These are phyloP conservation scores for Paralagenidium karlingii DNA, from an alignment of 352 stramenopile species.

Conservation along the genomic window DNA sequence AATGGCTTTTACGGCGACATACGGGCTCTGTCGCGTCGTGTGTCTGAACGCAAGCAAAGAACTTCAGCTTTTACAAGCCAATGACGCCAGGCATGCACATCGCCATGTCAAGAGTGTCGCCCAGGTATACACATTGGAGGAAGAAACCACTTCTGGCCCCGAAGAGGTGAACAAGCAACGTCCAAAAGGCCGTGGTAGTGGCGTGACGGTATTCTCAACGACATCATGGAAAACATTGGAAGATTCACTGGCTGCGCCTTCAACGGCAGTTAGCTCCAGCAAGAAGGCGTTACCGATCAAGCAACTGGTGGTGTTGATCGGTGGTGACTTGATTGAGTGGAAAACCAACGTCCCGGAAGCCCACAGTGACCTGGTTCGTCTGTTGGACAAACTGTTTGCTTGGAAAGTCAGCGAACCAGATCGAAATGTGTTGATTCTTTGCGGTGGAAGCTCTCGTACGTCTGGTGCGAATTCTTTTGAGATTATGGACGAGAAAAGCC, in stretches of 20 bases:
- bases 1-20: slow-evolving; percentile 22
- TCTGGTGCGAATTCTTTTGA: slow-evolving; percentile 28
- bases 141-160: no score
- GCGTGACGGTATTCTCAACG: slow-evolving; percentile 30
- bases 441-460: no score
- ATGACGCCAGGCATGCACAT: not conserved
- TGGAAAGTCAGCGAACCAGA: slow-evolving; percentile 34
- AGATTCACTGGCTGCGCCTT: slow-evolving; percentile 19
- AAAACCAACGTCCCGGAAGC: slow-evolving; percentile 18
- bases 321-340: slow-evolving; percentile 31
- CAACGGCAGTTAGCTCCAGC: not conserved
- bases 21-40: slow-evolving; percentile 34
- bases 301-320: slow-evolving; percentile 35
- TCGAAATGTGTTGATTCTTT: slow-evolving; percentile 28
- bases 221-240: slow-evolving; percentile 51
- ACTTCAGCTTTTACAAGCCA: slow-evolving; percentile 14
- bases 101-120: no score
- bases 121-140: no score
- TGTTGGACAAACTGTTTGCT: slow-evolving; percentile 53
- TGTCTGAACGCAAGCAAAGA: slow-evolving; percentile 46
- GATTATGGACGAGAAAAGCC: slow-evolving; percentile 49
- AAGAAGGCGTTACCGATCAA: slow-evolving; percentile 11
- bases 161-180: slow-evolving; percentile 1
- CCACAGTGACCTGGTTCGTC: slow-evolving; percentile 22
- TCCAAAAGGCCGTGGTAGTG: not conserved